Base-by-base conservation (phyloP, 2,329 filamentous ascomycete genomes). In the Cladosporium cucumerinum region DNA sequence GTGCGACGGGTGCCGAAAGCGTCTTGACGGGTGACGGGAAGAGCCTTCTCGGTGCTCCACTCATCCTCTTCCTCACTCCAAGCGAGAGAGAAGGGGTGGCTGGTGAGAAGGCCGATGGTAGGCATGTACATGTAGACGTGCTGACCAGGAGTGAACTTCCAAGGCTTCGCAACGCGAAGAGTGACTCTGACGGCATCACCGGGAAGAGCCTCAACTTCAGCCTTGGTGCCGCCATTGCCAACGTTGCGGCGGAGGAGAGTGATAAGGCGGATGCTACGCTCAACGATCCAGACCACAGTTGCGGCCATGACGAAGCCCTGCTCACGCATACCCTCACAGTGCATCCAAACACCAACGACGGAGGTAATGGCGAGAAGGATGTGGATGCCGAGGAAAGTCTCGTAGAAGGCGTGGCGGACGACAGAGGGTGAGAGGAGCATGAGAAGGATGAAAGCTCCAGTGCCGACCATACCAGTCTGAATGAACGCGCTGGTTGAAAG, bases 121-220 rank as follows among this genome's bases (percentile, higher is more conserved):
- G 91, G 91, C 78, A 94, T 85, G 79, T 93, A 93, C 23, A 94
- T 79, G 75, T 93, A 94, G 39, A 90, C 88, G 74, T 94, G 90
- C 76, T 93, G 89, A 39, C 90, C 90, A 0, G 90, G 87, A 66
- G 82, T 82, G 82, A 91, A 91, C 48, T 79, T 84, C 89, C 90
- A 93, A n/a, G 89, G 89, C 52, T 89, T 87, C 11, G 89, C 87
- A 81, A 93, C 85, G 63, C 85, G 87, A 58, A 92, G 84, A 0
- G 89, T 93, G 60, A 94, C 83, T 57, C 90, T 87, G 71, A 87
- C 83, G 8, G 90, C 89, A 70, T 92, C 89, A 67, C 90, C 91
- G 16, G 90, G 90, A 11, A 93, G 84, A 12, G 89, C 88, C 76
- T 93, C 89, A 11, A 93, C 84, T 21, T 91, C 82, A 11, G 89